Evolutionary conservation across 1,284 basidiomycete species (phyloP).

Genomic region (Cronartium quercuum): DNA sequence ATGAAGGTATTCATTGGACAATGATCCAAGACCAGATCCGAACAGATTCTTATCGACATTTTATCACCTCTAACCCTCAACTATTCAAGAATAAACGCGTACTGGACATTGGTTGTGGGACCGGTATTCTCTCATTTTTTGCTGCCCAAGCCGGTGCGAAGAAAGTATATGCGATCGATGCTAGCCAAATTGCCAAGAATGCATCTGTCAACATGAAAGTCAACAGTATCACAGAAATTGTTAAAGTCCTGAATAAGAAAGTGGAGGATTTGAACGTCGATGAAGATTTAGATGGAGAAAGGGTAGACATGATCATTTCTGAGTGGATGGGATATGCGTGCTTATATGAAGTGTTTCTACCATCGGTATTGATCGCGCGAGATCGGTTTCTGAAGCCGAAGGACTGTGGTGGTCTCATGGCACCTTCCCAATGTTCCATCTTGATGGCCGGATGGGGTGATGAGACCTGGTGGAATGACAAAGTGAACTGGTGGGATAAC

Average conservation of each 20-base stretch:
- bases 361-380: slow-evolving; percentile 90
- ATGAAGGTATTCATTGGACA: neutral
- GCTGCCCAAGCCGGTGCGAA: slow-evolving; percentile 95
- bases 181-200: slow-evolving; percentile 51
- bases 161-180: slow-evolving; percentile 73
- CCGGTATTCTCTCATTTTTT: slow-evolving; percentile 98
- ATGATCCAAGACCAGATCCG: neutral
- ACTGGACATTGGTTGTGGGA: slow-evolving; percentile 90
- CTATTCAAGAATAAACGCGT: neutral
- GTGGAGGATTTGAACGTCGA: slow-evolving; percentile 79
- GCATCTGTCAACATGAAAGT: neutral
- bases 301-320: slow-evolving; percentile 98
- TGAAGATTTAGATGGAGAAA: slow-evolving; percentile 53
- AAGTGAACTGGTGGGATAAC: slow-evolving; percentile 80
- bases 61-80: neutral
- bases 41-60: neutral
- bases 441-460: slow-evolving; percentile 74
- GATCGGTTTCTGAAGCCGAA: slow-evolving; percentile 75
- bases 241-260: slow-evolving; percentile 96
- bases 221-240: slow-evolving; percentile 55
- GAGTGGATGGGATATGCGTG: slow-evolving; percentile 96
- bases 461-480: slow-evolving; percentile 66
- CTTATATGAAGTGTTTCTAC: slow-evolving; percentile 98
- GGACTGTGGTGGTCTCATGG: slow-evolving; percentile 64
- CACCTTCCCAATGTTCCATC: slow-evolving; percentile 82